These are phyloP conservation scores for Pelargonium cotyledonis DNA, from an alignment of 441 rosid genomes.

Conservation along the genomic window DNA sequence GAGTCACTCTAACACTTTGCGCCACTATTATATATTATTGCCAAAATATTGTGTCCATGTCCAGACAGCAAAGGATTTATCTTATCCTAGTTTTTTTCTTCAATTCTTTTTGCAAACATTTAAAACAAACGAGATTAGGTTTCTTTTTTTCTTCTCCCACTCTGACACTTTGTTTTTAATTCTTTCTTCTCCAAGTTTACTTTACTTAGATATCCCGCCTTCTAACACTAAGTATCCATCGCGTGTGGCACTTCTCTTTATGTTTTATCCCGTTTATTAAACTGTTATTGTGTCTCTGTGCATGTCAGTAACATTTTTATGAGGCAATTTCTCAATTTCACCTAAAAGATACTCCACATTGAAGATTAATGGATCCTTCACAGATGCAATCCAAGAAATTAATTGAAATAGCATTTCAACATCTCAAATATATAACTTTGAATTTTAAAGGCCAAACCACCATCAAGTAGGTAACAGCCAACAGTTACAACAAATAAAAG, in stretches of 20 bases:
- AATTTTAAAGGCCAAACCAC: background rate
- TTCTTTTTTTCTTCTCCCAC: no score
- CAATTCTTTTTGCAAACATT: background rate
- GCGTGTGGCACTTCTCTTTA: background rate
- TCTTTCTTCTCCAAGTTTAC: background rate
- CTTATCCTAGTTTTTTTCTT: background rate
- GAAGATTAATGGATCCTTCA: background rate
- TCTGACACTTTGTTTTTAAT: no score
- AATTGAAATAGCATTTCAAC: background rate
- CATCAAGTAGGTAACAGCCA: background rate
- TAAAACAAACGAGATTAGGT: background rate
- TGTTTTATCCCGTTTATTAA: background rate
- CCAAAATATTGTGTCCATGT: background rate
- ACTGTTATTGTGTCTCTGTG: background rate
- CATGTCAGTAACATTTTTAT: background rate
- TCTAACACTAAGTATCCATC: background rate
- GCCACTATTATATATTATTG: no score
- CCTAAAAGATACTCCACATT: background rate
- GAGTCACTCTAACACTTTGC: background rate
- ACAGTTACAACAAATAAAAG: constrained; percentile 1
- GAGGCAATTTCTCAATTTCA: background rate
- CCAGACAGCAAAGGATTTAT: background rate
- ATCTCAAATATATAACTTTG: background rate
- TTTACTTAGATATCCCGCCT: background rate
- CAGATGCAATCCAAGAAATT: background rate